phyloP scores from a whole-genome alignment of 257 asterid species.

The Nicotiana tabacum region DNA sequence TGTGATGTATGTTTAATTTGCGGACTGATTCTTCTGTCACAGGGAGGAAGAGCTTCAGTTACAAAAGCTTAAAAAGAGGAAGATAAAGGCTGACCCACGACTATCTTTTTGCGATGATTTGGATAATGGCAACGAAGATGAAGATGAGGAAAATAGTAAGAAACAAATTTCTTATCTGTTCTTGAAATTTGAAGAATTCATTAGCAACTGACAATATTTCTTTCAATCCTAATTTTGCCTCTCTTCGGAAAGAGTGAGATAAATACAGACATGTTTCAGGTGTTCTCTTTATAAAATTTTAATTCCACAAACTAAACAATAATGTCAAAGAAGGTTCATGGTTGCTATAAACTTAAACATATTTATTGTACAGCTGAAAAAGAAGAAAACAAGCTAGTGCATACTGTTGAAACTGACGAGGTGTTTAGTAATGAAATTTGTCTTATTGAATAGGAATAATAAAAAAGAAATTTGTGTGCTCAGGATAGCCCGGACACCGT shows the following conservation, averaged over 20 bases:
- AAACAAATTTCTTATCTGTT: background rate
- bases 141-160: conserved; percentile 65
- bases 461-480: no score
- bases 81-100: conserved; percentile 85
- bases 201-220: background rate
- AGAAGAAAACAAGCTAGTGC: no score
- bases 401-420: no score
- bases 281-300: no score
- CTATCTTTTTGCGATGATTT: conserved; percentile 86
- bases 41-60: conserved; percentile 97
- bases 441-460: no score
- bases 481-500: no score
- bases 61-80: conserved; percentile 85
- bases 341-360: no score
- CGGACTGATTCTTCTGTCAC: background rate
- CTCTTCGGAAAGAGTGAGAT: background rate
- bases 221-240: background rate
- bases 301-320: no score
- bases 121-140: conserved; percentile 69
- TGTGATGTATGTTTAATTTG: conserved; percentile 7
- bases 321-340: no score
- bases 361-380: no score
- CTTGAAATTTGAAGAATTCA: background rate
- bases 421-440: no score
- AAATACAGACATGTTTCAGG: background rate